Conservation (phyloP, 371 early-diverging fungal genomes). For the Mortierella sp. region DNA sequence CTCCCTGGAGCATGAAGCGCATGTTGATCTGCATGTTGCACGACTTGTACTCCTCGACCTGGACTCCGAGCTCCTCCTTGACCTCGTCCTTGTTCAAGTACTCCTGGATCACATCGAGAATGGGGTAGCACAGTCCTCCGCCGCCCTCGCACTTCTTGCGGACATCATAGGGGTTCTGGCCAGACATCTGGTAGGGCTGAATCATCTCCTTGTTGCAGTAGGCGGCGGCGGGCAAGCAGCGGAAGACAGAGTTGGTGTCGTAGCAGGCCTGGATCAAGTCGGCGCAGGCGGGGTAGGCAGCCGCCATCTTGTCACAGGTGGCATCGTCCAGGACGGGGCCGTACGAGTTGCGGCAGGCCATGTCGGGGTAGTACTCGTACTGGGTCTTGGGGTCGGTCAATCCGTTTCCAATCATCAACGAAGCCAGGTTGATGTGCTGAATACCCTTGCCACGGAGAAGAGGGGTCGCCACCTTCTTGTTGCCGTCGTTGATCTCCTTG, state of each 20-base stretch:
- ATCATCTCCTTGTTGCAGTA: slow-evolving; percentile 88
- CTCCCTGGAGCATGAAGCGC: slow-evolving; percentile 86
- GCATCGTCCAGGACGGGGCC: slow-evolving; percentile 76
- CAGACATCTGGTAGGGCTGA: slow-evolving; percentile 72
- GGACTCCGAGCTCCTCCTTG: slow-evolving; percentile 78
- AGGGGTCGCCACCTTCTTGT: slow-evolving; percentile 66
- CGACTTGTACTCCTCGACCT: slow-evolving; percentile 73
- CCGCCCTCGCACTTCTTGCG: slow-evolving; percentile 81
- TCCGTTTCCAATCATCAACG: slow-evolving; percentile 93
- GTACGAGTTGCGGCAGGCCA: slow-evolving; percentile 87
- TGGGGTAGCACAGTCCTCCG: slow-evolving; percentile 84
- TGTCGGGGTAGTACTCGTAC: slow-evolving; percentile 90
- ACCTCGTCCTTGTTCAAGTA: slow-evolving; percentile 87
- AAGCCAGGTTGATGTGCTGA: slow-evolving; percentile 77
- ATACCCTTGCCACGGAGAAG: slow-evolving; percentile 59
- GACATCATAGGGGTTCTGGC: slow-evolving; percentile 88
- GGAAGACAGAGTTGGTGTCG: slow-evolving; percentile 74
- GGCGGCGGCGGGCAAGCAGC: slow-evolving; percentile 88
- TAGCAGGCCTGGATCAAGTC: slow-evolving; percentile 88
- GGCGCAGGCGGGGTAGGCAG: slow-evolving; percentile 80
- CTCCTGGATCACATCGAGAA: slow-evolving; percentile 79
- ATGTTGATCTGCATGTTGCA: slow-evolving; percentile 89
- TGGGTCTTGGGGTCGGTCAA: slow-evolving; percentile 91
- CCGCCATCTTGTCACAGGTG: slow-evolving; percentile 81
- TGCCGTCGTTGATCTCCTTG: slow-evolving; percentile 75